These are phyloP conservation scores for Turnera subulata DNA, from an alignment of 345 rosid species.

Conservation along the genomic window DNA sequence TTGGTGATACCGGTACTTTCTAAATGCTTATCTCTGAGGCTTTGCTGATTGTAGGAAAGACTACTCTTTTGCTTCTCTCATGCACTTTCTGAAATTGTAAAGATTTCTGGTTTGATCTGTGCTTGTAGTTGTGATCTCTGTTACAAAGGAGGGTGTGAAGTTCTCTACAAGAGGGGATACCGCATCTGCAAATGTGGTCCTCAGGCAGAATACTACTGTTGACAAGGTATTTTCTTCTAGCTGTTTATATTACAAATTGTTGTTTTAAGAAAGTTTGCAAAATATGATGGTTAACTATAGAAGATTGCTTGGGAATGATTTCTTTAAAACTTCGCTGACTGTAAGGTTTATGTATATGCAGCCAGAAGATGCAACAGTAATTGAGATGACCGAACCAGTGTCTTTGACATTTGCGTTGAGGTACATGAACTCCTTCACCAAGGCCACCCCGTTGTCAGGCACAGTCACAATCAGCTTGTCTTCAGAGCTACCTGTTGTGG, in stretches of 20 bases:
- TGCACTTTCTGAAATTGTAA: neutral
- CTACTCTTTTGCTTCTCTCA: neutral
- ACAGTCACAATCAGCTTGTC: conserved; percentile 89
- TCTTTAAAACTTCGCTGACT: no score
- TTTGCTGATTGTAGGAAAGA: neutral
- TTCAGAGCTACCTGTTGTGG: conserved; percentile 92
- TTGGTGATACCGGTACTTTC: conserved; percentile 92
- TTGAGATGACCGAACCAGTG: conserved; percentile 96
- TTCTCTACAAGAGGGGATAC: conserved; percentile 96
- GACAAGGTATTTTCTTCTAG: conserved; percentile 54
- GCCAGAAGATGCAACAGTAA: conserved; percentile 87
- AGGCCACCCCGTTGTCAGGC: conserved; percentile 82
- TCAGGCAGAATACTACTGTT: conserved; percentile 87
- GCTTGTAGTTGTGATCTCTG: conserved; percentile 78
- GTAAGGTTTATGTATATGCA: conserved; percentile 26
- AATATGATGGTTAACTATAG: neutral
- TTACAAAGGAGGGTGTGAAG: conserved; percentile 96
- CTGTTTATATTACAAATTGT: neutral
- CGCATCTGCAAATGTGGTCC: conserved; percentile 90
- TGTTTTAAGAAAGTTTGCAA: neutral
- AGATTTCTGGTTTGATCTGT: neutral
- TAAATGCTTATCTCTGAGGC: neutral
- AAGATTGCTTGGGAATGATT: neutral
- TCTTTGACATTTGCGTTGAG: conserved; percentile 88
- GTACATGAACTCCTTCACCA: conserved; percentile 97